A percentile compares a stretch with the other conserved stretches of the same genome.
phyloP scores from a whole-genome alignment of 768 basidiomycete genomes.

The Leccinum olivaceopallidum region DNA sequence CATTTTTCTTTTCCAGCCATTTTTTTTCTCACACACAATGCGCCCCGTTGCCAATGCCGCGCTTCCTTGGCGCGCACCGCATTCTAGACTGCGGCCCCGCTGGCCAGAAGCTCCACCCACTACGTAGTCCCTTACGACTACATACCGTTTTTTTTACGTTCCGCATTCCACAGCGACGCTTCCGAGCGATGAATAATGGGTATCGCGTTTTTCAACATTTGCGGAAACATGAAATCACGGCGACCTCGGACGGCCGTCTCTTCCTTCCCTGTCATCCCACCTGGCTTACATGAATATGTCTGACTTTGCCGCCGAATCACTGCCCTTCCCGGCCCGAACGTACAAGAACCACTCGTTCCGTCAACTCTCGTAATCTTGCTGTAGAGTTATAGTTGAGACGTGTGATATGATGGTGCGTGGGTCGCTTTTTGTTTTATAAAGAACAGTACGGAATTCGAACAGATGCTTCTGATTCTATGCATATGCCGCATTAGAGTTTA shows the following conservation, averaged over 20 bases:
- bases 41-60: not conserved
- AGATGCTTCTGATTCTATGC: conserved; percentile 19
- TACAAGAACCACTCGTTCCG: not conserved
- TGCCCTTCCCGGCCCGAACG: conserved; percentile 20
- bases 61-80: conserved; percentile 9
- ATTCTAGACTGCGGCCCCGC: conserved; percentile 13
- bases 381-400: not conserved
- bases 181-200: not conserved
- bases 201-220: not conserved
- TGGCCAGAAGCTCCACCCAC: conserved; percentile 9
- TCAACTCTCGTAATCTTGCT: conserved; percentile 20
- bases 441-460: conserved; percentile 7
- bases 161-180: conserved; percentile 2
- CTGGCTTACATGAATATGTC: conserved; percentile 7
- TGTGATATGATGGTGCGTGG: conserved; percentile 13
- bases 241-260: not conserved
- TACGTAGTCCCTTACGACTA: conserved; percentile 6
- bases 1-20: not conserved
- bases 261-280: conserved; percentile 8
- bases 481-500: conserved; percentile 20
- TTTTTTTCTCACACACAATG: conserved; percentile 2
- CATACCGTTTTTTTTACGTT: not conserved
- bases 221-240: not conserved
- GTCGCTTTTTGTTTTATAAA: not conserved
- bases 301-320: conserved; percentile 2